phyloP scores from a whole-genome alignment of 2,329 filamentous ascomycete species.

The Alternaria ventricosa region DNA sequence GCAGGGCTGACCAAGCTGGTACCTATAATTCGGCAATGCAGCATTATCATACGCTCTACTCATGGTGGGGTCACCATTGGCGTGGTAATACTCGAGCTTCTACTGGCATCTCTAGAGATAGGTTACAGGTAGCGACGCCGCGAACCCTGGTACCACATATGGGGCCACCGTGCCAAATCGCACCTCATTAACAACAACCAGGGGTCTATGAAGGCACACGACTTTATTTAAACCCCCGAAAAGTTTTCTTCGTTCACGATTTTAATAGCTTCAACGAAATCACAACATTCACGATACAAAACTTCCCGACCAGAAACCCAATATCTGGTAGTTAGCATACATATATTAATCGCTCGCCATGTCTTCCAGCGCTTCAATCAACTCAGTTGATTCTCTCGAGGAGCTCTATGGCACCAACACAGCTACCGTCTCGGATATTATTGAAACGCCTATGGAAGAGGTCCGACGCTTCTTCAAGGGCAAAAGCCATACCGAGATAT shows the following conservation, averaged over 20 bases:
- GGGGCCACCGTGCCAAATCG: background rate
- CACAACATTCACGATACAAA: background rate
- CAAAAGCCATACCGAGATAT: background rate
- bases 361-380: background rate
- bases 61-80: background rate
- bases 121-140: background rate
- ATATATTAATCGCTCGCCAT: background rate
- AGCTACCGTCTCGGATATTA: background rate
- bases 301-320: background rate
- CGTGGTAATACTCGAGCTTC: background rate
- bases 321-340: background rate
- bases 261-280: background rate
- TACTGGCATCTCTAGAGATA: background rate
- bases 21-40: background rate
- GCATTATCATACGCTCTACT: background rate
- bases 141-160: background rate
- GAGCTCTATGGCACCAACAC: background rate
- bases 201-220: background rate
- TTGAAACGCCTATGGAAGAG: background rate
- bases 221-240: background rate
- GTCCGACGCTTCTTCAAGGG: background rate
- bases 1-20: background rate
- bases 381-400: background rate
- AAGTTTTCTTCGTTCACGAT: background rate
- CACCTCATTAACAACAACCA: background rate